Base-by-base conservation (phyloP, 1,284 basidiomycete species). In the Moesziomyces sp. region DNA sequence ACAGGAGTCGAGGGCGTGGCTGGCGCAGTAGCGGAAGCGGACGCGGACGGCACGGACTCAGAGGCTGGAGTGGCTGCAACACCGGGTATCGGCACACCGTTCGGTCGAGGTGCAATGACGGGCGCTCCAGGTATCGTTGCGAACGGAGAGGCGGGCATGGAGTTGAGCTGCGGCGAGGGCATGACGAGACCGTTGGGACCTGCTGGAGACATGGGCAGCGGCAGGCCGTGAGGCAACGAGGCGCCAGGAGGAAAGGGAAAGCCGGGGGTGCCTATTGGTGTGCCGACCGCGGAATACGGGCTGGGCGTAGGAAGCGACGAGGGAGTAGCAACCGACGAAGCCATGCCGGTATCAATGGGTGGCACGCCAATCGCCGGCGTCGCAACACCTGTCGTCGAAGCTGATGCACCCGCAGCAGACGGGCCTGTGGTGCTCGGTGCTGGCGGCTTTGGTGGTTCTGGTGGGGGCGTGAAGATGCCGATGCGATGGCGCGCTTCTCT, bases 401-500 rank as follows among this genome's bases (percentile, higher is more conserved):
- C 51, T 23, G 65, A 54, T 30, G 52, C 38, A 13, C 42, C 35
- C 18, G 50, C 43, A 16, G 61, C 33, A 38, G 60, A 38, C 28
- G 64, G 58, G 33, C 51, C 46, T 46, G 55, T 38, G 11, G 58
- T 40, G 40, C 28, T 18, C 19, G 44, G 28, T 30, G 46, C 23
- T 14, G 45, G 55, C 40, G 38, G 9, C 18, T 19, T 28, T 14
- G 45, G 46, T 13, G 61, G 53, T 24, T 61, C 57, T 42, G 64
- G 57, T 24, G 61, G 60, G 9, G 65, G 71, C 23, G 58, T 68
- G 23, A 61, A 63, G 60, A 73, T 73, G 40, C 70, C 70, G 7
- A 74, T 23, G 23, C 66, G 55, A 44, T 65, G 63, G 11, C 62
- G 46, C 21, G 55, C 56, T 46, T 73, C 70, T 10, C 70, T 44